Evolutionary conservation across 768 basidiomycete genomes (phyloP).

Genomic region (Mycena chlorophos): DNA sequence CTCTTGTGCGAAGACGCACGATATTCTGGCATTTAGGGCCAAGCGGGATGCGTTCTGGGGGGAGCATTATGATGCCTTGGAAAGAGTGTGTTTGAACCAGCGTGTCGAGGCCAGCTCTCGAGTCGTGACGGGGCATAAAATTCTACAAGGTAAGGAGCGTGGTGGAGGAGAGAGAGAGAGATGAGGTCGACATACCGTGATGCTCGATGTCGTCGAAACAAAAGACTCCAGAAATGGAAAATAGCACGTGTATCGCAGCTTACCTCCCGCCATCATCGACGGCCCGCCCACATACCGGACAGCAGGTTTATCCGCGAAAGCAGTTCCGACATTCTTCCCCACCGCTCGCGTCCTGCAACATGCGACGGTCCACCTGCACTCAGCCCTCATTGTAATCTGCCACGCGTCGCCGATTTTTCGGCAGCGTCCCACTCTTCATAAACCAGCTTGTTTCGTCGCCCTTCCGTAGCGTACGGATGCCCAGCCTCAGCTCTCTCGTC

Average conservation of each 20-base stretch:
- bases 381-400: too few relatives aligned
- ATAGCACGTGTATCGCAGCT: too few relatives aligned
- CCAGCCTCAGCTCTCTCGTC: slow-evolving; percentile 32
- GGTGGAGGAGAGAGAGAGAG: slow-evolving; percentile 3
- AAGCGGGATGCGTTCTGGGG: slow-evolving; percentile 32
- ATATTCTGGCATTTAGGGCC: slow-evolving; percentile 31
- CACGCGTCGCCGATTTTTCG: neutral
- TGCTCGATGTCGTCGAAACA: neutral
- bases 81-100: slow-evolving; percentile 32
- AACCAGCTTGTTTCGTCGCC: neutral
- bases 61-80: slow-evolving; percentile 26
- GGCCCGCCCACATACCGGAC: too few relatives aligned
- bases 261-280: too few relatives aligned
- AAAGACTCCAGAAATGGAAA: too few relatives aligned
- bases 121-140: slow-evolving; percentile 37
- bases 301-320: too few relatives aligned
- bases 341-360: too few relatives aligned
- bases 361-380: too few relatives aligned
- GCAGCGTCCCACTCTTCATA: slow-evolving; percentile 13
- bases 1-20: slow-evolving; percentile 32
- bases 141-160: slow-evolving; percentile 12
- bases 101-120: slow-evolving; percentile 46
- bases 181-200: slow-evolving; percentile 6
- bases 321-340: too few relatives aligned
- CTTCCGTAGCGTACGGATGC: slow-evolving; percentile 28